These are phyloP conservation scores for Xerocomellus dryophilus DNA, from an alignment of 768 basidiomycete genomes.

Conservation along the genomic window DNA sequence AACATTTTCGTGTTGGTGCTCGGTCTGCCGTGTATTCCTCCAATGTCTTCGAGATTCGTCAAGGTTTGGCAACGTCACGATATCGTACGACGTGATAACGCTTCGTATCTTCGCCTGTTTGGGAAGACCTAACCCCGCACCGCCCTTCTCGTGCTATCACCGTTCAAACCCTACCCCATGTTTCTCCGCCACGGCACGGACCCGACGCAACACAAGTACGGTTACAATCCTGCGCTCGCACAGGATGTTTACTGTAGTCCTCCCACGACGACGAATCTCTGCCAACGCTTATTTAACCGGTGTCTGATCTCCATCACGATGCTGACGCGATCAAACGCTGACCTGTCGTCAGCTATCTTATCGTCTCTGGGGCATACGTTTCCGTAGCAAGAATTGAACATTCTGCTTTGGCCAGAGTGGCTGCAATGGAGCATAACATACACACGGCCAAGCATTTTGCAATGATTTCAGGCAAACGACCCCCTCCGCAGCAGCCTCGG, in stretches of 20 bases:
- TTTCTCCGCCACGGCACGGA: not conserved
- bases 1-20: not conserved
- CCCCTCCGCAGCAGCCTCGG: not conserved
- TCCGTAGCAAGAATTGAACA: not conserved
- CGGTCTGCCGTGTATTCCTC: no score
- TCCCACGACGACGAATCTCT: not conserved
- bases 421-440: no score
- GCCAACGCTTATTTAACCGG: not conserved
- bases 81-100: slow-evolving; percentile 1
- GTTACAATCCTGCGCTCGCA: not conserved
- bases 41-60: not conserved
- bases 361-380: not conserved
- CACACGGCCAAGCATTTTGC: not conserved
- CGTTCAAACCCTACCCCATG: not conserved
- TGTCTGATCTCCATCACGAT: not conserved
- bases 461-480: not conserved
- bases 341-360: not conserved
- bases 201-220: not conserved
- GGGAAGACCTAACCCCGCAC: slow-evolving; percentile 12
- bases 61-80: slow-evolving; percentile 1
- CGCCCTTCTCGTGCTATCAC: not conserved
- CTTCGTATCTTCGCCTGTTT: not conserved
- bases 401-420: not conserved
- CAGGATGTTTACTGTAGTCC: no score
- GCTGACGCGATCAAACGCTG: not conserved